Evolutionary conservation across 2,329 filamentous ascomycete species (phyloP), one percentile per base, ranked within the genome.

Genomic region (Monosporascus ibericus): DNA sequence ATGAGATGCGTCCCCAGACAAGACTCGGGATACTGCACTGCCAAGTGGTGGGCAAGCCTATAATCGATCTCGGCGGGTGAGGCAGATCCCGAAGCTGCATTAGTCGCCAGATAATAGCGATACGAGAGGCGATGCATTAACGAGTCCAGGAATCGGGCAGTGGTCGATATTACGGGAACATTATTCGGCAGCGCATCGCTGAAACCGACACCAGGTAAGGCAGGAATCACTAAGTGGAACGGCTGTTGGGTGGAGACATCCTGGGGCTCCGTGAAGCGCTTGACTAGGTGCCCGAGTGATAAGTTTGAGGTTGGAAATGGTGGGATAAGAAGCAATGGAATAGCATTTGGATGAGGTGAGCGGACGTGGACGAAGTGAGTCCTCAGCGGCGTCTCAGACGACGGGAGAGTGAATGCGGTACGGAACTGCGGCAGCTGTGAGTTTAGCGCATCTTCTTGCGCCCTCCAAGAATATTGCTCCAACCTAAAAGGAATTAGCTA

Each of bases 141-240:
- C 0, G 61, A 66, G 60, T 85, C 71, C 49, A 87, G 75, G 14
- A 85, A 67, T 2, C 74, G 72, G 1, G 81, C 83, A 1, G 81
- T 81, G 14, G 75, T 70, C 6, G 71, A 63, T 51, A 82, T 66
- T n/a, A 76, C 74, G 61, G 77, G 72, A 7, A 68, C 68, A 47
- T 76, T 75, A 51, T 73, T 72, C 1, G 74, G 70, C 39, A 85
- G 72, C 2, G 82, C 72, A 64, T 87, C 84, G 64, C 84, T 86
- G 62, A 88, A 88, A 17, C 83, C 85, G 46, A 86, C 72, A 0
- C 84, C 85, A 0, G 85, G 84, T 20, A 88, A 74, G 44, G 81
- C 82, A 1, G 85, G 85, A 20, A 81, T 79, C 20, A 88, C 76
- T n/a, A 88, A 63, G 60, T 88, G 81, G 60, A 88, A 88, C 1